phyloP scores from a whole-genome alignment of 306 rosid genomes.

The Begonia fuchsioides region DNA sequence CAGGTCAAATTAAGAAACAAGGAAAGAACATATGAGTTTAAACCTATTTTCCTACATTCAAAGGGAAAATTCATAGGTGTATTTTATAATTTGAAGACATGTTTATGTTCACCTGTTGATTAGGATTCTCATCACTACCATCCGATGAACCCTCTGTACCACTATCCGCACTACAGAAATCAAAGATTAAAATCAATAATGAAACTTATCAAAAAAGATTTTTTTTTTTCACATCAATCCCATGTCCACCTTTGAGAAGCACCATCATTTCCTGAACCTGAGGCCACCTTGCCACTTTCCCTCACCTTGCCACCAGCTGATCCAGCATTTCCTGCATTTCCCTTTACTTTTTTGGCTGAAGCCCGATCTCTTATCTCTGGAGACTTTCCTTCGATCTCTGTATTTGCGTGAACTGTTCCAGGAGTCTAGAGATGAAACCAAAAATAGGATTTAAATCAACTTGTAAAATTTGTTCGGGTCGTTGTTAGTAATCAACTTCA shows the following conservation, averaged over 20 bases:
- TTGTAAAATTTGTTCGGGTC: neutral
- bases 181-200: neutral
- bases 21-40: no score
- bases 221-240: neutral
- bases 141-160: constrained; percentile 85
- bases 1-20: neutral
- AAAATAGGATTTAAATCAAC: constrained; percentile 10
- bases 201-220: neutral
- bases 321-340: constrained; percentile 29
- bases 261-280: constrained; percentile 87
- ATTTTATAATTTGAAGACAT: no score
- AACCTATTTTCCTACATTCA: no score
- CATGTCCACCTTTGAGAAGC: constrained; percentile 66
- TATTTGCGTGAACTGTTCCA: constrained; percentile 22
- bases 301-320: constrained; percentile 41
- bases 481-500: no score
- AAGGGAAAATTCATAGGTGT: no score
- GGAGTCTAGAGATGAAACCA: constrained; percentile 38
- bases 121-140: constrained; percentile 64
- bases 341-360: constrained; percentile 32
- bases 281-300: constrained; percentile 71
- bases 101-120: constrained; percentile 48
- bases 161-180: constrained; percentile 57
- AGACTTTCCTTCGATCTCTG: constrained; percentile 51
- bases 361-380: constrained; percentile 57